Base-by-base conservation (phyloP, 805 yeast genomes). In the Maudiozyma serrabonitensis region DNA sequence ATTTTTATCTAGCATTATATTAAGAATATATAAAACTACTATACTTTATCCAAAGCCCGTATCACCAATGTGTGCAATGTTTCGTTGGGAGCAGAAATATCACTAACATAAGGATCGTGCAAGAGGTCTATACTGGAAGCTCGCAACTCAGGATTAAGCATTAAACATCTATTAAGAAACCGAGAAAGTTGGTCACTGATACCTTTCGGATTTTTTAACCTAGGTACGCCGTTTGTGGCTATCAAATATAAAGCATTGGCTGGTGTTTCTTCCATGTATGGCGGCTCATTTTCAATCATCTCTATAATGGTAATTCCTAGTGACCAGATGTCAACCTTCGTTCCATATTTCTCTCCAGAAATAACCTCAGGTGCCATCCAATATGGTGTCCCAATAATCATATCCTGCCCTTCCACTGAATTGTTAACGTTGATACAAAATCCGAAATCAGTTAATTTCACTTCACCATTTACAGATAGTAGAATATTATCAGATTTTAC, bases 321-420 rank as follows among this genome's bases (percentile, higher is more conserved):
- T 7, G 96, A 87, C 99, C 98, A 91, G 45, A 93, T 82, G 69
- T 91, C 98, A 42, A 93, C 96, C 63, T 93, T 89, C 43, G 95
- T 91, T 34, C 95, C 98, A 62, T 91, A 93, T 63, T 88, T 96
- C 65, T 89, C 89, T 58, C 95, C 80, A 21, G 89, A 81, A 28
- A 91, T 96, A 48, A 91, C 96, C 66, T 91, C 98, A 1, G 98
- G 99, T 0, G 98, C 99, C 98, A 91, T 91, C 99, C 99, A 91
- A 66, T 91, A 91, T 12, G 99, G 98, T 0, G 98, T 93, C 12
- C 99, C 99, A 16, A 91, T 98, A 95, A 91, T 87, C 4, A 98
- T 93, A 3, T 95, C 89, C 63, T 98, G 80, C 65, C 90, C 89
- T 49, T 84, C 73, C 54, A 84, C 82, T 48, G 78, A 78, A 55